phyloP scores from a whole-genome alignment of 2,329 filamentous ascomycete genomes.

The Verticillium klebahnii region DNA sequence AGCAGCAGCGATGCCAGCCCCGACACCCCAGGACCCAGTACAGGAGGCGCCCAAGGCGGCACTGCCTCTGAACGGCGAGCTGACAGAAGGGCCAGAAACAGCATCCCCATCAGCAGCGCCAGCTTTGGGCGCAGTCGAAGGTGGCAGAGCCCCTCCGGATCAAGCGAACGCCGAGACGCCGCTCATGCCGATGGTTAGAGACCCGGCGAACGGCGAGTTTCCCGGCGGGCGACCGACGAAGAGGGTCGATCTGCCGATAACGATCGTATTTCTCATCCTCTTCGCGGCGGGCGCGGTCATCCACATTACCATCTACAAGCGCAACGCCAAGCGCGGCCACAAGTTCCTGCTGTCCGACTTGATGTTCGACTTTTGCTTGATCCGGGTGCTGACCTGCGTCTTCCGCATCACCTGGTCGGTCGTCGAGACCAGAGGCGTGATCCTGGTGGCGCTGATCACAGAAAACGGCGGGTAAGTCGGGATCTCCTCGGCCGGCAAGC shows the following conservation, averaged over 20 bases:
- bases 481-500: neutral
- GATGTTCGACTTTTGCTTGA: conserved; percentile 31
- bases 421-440: conserved; percentile 17
- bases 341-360: conserved; percentile 31
- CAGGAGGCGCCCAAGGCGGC: neutral
- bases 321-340: conserved; percentile 27
- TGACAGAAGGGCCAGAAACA: neutral
- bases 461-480: conserved; percentile 26
- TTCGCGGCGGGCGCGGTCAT: conserved; percentile 17
- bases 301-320: conserved; percentile 18
- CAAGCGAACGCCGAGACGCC: neutral
- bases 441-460: conserved; percentile 28
- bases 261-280: conserved; percentile 17
- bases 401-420: conserved; percentile 31
- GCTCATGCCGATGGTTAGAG: neutral
- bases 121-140: neutral
- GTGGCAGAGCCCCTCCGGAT: neutral
- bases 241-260: conserved; percentile 16
- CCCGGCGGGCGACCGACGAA: conserved; percentile 10
- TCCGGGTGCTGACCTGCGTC: conserved; percentile 25
- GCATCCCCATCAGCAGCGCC: neutral
- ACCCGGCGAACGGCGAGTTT: conserved; percentile 8
- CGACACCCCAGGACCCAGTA: neutral
- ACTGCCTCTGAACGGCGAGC: neutral
- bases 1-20: neutral